These are phyloP conservation scores for Mitragyna speciosa DNA, from an alignment of 257 asterid species.

Conservation along the genomic window DNA sequence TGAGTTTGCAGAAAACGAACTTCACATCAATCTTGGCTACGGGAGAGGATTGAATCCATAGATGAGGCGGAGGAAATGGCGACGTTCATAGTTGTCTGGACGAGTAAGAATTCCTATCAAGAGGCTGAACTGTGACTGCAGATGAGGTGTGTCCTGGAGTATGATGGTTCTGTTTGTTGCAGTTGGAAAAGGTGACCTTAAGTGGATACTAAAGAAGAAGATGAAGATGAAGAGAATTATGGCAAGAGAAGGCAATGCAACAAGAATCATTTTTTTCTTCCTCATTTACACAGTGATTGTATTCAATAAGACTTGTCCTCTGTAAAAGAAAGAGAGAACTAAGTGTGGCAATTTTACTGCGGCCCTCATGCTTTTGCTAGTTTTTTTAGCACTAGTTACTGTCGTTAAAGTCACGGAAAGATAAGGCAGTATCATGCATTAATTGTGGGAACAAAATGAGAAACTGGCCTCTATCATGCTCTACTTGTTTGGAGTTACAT, in stretches of 20 bases:
- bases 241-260: conserved; percentile 30
- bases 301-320: not conserved
- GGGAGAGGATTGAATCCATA: conserved; percentile 51
- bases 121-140: conserved; percentile 39
- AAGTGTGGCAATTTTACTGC: not conserved
- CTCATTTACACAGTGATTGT: conserved; percentile 17
- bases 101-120: conserved; percentile 62
- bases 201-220: conserved; percentile 39
- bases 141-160: conserved; percentile 9
- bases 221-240: conserved; percentile 40
- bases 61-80: conserved; percentile 74
- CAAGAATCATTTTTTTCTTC: conserved; percentile 18
- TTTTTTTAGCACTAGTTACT: not conserved
- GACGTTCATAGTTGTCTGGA: conserved; percentile 55
- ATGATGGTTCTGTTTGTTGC: conserved; percentile 15
- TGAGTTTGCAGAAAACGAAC: conserved; percentile 64
- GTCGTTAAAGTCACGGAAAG: not conserved
- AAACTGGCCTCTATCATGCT: conserved; percentile 13
- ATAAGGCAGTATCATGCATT: not conserved
- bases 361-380: conserved; percentile 11
- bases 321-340: not conserved
- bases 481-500: not conserved
- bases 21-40: conserved; percentile 49
- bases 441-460: conserved; percentile 11
- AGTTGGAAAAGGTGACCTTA: conserved; percentile 32